Base-by-base conservation (phyloP, 192 early-diverging fungal genomes). In the Coemansia sp. region DNA sequence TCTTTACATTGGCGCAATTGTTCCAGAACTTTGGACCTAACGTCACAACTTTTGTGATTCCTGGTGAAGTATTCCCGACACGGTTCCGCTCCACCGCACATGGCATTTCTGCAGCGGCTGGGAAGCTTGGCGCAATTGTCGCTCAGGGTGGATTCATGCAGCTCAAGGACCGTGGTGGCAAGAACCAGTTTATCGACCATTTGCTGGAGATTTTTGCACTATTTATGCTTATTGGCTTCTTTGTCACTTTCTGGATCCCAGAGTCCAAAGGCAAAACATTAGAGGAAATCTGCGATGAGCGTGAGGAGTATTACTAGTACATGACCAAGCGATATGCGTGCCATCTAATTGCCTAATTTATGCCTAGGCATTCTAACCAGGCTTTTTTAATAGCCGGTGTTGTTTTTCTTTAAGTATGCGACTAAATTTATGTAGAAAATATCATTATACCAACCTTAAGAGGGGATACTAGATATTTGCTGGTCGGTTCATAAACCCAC, bases 31-130 rank as follows among this genome's bases (percentile, higher is more conserved):
- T 94, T 85, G 96, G 96, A 7, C 96, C 96, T 58, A 98, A 98
- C 81, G 68, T 87, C 21, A 98, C 95, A 8, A 94, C 92, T 0
- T 94, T 94, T 63, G 87, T 94, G 39, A 87, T 93, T 58, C 92
- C 92, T 33, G 90, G 88, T 65, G 92, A 94, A 66, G 85, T 87
- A 7, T 94, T 91, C 80, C 92, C 92, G 1, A 94, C 92, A 6
- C 84, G 90, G 7, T 92, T 91, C 78, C 78, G 91, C 33, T 89
- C 91, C 2, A 92, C 92, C 5, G 84, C 86, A 24, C 91, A 93
- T 66, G 92, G 92, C 64, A 92, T 94, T 57, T 87, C 88, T 17
- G 92, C 92, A 5, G 92, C 90, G 17, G 74, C 85, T 5, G 92
- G 92, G 46, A 94, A 94, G 67, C 30, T 90, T 8, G 92, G 92